Percentiles rank a stretch among this genome's conserved stretches.
Conservation (phyloP, 2,329 filamentous ascomycete genomes). For the Sporothrix phasma region DNA sequence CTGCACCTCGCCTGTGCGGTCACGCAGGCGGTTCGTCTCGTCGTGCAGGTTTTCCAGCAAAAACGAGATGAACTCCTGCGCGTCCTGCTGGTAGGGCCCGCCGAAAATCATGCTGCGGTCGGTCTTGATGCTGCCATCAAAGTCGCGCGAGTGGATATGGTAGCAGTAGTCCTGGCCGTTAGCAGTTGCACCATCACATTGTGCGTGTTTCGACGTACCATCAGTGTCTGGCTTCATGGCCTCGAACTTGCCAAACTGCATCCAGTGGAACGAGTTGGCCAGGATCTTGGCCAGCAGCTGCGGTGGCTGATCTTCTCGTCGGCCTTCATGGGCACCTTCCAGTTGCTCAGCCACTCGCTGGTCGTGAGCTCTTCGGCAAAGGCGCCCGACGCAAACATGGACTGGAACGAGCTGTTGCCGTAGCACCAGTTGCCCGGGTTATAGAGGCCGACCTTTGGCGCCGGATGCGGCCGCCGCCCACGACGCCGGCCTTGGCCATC, state of each 20-base stretch:
- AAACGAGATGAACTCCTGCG: slow-evolving; percentile 81
- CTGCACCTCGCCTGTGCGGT: slow-evolving; percentile 26
- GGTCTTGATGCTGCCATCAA: slow-evolving; percentile 21
- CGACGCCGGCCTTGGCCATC: slow-evolving; percentile 29
- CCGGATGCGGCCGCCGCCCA: slow-evolving; percentile 24
- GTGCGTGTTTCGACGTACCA: slow-evolving; percentile 35
- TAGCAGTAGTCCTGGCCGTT: slow-evolving; percentile 47
- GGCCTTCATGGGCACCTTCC: slow-evolving; percentile 58
- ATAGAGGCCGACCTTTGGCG: slow-evolving; percentile 56
- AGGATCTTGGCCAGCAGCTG: slow-evolving; percentile 52
- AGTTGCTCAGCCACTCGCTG: slow-evolving; percentile 47
- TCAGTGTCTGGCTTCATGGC: slow-evolving; percentile 44
- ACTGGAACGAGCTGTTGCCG: slow-evolving; percentile 84
- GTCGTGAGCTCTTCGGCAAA: slow-evolving; percentile 56
- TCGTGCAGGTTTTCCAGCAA: slow-evolving; percentile 72
- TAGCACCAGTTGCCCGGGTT: slow-evolving; percentile 84
- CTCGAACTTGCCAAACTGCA: slow-evolving; percentile 40
- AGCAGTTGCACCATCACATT: not conserved
- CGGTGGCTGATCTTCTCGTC: slow-evolving; percentile 42
- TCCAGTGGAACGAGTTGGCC: slow-evolving; percentile 49
- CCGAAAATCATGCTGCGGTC: slow-evolving; percentile 48
- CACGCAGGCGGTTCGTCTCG: slow-evolving; percentile 61
- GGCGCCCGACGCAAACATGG: slow-evolving; percentile 61
- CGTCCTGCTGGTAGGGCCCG: slow-evolving; percentile 73
- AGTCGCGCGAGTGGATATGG: slow-evolving; percentile 44